Percentiles rank a stretch among this genome's conserved stretches.
Evolutionary conservation across 306 rosid genomes (phyloP).

Genomic region (Acacia crassicarpa): DNA sequence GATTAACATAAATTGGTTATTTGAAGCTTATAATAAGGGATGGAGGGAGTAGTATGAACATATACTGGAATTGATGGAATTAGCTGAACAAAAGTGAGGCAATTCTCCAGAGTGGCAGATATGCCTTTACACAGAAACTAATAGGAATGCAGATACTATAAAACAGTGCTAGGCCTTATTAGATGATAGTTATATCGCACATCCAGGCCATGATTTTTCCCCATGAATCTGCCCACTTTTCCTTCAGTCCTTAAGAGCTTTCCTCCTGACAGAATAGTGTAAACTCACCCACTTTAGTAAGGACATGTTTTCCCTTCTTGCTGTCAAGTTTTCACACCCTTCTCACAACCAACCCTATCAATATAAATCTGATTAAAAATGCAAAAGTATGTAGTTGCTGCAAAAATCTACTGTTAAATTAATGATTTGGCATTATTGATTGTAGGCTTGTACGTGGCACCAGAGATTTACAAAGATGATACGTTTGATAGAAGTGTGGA

Average conservation of each 20-base stretch:
- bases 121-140: neutral
- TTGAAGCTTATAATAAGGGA: no score
- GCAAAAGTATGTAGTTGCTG: conserved; percentile 8
- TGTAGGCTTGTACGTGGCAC: conserved; percentile 85
- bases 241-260: neutral
- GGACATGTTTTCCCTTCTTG: neutral
- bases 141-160: neutral
- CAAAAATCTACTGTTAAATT: conserved; percentile 21
- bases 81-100: neutral
- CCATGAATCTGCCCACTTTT: neutral
- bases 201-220: neutral
- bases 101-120: neutral
- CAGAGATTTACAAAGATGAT: conserved; percentile 80
- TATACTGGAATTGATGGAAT: neutral
- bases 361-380: conserved; percentile 1
- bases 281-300: neutral
- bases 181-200: neutral
- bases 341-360: neutral
- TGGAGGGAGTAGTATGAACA: neutral
- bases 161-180: neutral
- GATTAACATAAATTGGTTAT: no score
- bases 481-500: conserved; percentile 85
- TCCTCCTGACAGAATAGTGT: neutral
- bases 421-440: conserved; percentile 33
- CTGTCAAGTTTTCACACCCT: neutral